These are phyloP conservation scores for Cucurbita pepo DNA, from an alignment of 306 rosid species.

Conservation along the genomic window DNA sequence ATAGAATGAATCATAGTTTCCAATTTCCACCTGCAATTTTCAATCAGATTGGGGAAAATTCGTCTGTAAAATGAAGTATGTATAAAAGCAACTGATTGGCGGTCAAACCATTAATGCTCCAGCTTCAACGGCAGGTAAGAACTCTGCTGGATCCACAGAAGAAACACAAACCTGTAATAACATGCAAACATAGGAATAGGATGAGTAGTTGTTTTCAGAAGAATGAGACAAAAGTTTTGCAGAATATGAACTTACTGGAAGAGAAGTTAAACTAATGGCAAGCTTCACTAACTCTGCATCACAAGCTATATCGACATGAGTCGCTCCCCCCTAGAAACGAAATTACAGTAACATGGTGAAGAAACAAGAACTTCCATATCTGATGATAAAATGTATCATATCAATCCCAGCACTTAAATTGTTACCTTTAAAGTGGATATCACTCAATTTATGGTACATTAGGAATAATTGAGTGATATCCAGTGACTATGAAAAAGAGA, in stretches of 20 bases:
- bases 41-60: not conserved
- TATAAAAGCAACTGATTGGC: conserved; percentile 2
- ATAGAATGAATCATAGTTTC: conserved; percentile 84
- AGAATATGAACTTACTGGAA: conserved; percentile 36
- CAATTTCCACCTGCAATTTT: conserved; percentile 65
- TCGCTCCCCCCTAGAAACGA: conserved; percentile 66
- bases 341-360: not conserved
- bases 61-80: not conserved
- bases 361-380: not conserved
- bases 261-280: conserved; percentile 66
- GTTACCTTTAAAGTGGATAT: not conserved
- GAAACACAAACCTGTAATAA: conserved; percentile 87
- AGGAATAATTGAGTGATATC: too few species aligned
- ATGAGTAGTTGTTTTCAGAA: not conserved
- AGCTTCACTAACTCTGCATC: conserved; percentile 87
- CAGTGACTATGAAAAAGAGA: too few species aligned
- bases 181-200: not conserved
- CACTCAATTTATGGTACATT: not conserved
- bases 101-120: conserved; percentile 68
- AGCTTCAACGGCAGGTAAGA: conserved; percentile 76
- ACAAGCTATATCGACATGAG: conserved; percentile 95
- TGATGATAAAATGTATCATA: not conserved
- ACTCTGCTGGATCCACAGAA: conserved; percentile 57
- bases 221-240: not conserved
- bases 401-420: not conserved